phyloP scores from a whole-genome alignment of 75 land plant species.

The Pinus albicaulis region DNA sequence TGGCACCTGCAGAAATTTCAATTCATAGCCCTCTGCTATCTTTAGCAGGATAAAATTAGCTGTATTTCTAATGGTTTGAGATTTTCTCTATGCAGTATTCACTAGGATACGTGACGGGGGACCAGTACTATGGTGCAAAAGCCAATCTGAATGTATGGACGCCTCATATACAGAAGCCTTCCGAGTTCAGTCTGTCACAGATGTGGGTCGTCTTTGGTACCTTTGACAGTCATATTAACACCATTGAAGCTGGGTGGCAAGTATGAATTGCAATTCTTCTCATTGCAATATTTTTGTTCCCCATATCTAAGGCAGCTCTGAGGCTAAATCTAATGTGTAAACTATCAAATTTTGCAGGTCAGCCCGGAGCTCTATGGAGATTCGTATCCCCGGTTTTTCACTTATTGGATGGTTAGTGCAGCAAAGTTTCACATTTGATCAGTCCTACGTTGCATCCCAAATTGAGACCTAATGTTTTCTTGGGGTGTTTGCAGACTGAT shows the following conservation, averaged over 20 bases:
- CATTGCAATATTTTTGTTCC: background rate
- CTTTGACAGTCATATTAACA: slow-evolving; percentile 69
- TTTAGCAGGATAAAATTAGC: slow-evolving; percentile 4
- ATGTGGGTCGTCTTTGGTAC: slow-evolving; percentile 75
- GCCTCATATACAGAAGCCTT: slow-evolving; percentile 44
- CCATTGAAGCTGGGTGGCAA: slow-evolving; percentile 96
- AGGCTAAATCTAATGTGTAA: no score
- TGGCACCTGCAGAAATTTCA: background rate
- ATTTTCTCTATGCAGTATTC: slow-evolving; percentile 61
- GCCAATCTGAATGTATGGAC: slow-evolving; percentile 79
- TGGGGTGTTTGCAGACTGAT: slow-evolving; percentile 55
- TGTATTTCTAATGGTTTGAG: background rate
- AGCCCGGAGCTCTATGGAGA: slow-evolving; percentile 94
- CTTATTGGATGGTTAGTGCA: slow-evolving; percentile 85
- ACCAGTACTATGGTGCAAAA: slow-evolving; percentile 75
- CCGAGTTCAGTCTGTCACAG: slow-evolving; percentile 84
- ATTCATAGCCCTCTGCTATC: slow-evolving; percentile 10
- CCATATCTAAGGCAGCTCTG: background rate
- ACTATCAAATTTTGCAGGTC: slow-evolving; percentile 41
- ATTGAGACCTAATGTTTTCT: background rate
- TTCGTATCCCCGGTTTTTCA: slow-evolving; percentile 79
- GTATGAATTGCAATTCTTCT: slow-evolving; percentile 19
- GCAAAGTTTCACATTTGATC: background rate
- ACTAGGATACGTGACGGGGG: slow-evolving; percentile 72
- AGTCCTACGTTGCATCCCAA: background rate